Percentiles rank a stretch among this genome's conserved stretches.
phyloP scores from a whole-genome alignment of 108 stramenopile species.

The Craspedostauros australis region DNA sequence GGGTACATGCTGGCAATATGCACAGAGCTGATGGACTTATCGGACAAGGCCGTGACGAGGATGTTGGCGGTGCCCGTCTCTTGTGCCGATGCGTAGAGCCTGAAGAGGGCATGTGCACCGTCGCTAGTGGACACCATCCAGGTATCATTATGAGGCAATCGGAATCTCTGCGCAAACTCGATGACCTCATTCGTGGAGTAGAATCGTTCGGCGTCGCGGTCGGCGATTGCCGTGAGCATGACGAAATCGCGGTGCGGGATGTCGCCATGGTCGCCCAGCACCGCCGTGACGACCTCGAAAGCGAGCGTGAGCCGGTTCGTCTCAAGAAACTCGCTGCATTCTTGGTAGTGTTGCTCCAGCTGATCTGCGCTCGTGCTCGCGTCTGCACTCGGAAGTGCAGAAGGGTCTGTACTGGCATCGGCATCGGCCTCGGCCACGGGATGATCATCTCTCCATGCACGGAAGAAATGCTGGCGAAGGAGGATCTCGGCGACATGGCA shows the following conservation, averaged over 20 bases:
- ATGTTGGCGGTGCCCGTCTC: constrained; percentile 62
- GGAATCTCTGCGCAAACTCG: constrained; percentile 55
- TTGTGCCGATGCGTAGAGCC: constrained; percentile 46
- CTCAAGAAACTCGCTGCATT: constrained; percentile 58
- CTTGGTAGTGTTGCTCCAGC: constrained; percentile 24
- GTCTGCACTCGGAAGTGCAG: no score
- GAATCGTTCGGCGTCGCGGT: constrained; percentile 44
- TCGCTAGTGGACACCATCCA: constrained; percentile 52
- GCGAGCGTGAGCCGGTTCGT: constrained; percentile 52
- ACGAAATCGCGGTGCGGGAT: constrained; percentile 64
- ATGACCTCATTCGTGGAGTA: constrained; percentile 56
- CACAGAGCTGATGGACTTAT: constrained; percentile 28
- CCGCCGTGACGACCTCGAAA: constrained; percentile 72
- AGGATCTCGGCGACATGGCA: constrained; percentile 65
- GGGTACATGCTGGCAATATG: constrained; percentile 57
- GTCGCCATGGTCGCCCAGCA: constrained; percentile 80
- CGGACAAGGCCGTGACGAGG: constrained; percentile 37
- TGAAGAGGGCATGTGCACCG: constrained; percentile 39
- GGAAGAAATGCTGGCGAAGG: constrained; percentile 64
- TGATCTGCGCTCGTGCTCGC: not conserved
- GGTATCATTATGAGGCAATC: constrained; percentile 80
- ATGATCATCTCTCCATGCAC: constrained; percentile 25
- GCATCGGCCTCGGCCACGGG: not conserved
- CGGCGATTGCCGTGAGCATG: constrained; percentile 75
- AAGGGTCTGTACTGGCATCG: no score